Evolutionary conservation across 805 yeast genomes (phyloP).

Genomic region (Barnettozyma wickerhamii): DNA sequence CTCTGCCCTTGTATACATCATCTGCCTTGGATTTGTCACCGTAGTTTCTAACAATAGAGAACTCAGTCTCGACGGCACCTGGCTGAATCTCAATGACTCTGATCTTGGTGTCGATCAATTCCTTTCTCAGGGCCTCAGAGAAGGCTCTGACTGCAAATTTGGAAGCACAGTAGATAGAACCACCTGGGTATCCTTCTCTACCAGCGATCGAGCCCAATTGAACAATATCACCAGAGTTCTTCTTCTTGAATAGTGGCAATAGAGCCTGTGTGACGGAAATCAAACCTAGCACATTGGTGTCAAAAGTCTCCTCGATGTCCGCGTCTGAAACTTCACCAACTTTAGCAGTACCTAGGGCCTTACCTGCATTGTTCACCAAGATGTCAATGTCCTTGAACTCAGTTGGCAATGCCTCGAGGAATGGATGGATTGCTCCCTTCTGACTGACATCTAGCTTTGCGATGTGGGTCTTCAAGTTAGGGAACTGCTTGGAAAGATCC

Average conservation of each 20-base stretch:
- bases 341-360: conserved; percentile 73
- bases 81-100: conserved; percentile 67
- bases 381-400: conserved; percentile 64
- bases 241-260: conserved; percentile 63
- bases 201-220: conserved; percentile 79
- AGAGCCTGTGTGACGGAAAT: conserved; percentile 80
- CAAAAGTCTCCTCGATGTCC: conserved; percentile 73
- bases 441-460: conserved; percentile 55
- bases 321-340: conserved; percentile 63
- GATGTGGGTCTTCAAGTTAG: conserved; percentile 41
- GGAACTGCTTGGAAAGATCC: conserved; percentile 43
- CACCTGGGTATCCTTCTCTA: conserved; percentile 75
- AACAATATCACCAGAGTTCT: conserved; percentile 69
- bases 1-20: conserved; percentile 50
- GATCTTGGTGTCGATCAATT: conserved; percentile 62
- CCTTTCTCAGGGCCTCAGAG: conserved; percentile 69
- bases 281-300: conserved; percentile 85
- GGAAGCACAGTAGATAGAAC: conserved; percentile 72
- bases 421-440: conserved; percentile 45
- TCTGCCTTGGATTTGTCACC: conserved; percentile 54
- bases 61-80: conserved; percentile 68
- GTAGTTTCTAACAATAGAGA: conserved; percentile 53
- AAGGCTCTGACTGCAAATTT: conserved; percentile 71
- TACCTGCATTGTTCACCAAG: conserved; percentile 70
- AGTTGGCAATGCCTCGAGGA: conserved; percentile 49